Conservation (phyloP, 225 moss, liverwort and hornwort genomes). For the Bryoerythrophyllum caledonicum region DNA sequence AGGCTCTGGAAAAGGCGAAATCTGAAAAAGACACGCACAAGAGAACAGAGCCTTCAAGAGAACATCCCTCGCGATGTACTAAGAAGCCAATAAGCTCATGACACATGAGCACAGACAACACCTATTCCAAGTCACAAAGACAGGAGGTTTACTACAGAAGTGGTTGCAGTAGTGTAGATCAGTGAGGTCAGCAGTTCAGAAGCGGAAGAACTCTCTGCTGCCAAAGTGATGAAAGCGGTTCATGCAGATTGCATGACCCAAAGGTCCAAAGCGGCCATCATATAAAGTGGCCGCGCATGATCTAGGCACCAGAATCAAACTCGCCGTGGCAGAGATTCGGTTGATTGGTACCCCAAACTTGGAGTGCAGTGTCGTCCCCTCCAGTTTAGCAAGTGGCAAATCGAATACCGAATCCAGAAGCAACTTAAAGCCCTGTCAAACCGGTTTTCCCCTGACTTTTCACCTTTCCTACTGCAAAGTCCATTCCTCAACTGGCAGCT, state of each 20-base stretch:
- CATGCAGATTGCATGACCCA: neutral
- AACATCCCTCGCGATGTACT: neutral
- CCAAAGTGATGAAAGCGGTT: neutral
- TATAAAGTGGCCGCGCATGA: neutral
- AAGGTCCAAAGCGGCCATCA: neutral
- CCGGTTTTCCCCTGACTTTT: too few relatives aligned
- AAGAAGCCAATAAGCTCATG: neutral
- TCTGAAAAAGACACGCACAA: too few relatives aligned
- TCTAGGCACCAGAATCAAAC: neutral
- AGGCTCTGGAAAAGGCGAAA: too few relatives aligned
- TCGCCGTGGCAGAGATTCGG: neutral
- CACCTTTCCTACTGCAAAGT: neutral
- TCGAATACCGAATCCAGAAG: neutral
- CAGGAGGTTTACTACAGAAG: neutral
- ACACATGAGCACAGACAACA: neutral
- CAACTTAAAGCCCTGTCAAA: too few relatives aligned
- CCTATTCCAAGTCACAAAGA: too few relatives aligned
- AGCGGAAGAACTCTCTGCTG: neutral
- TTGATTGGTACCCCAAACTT: neutral
- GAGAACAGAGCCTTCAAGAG: neutral
- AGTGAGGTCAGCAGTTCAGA: too few relatives aligned
- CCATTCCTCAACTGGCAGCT: neutral
- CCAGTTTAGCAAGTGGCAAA: neutral
- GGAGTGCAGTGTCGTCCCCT: neutral
- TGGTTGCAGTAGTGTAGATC: neutral